Conservation (phyloP, 1,139 yeast genomes). For the Diutina neorugosa region DNA sequence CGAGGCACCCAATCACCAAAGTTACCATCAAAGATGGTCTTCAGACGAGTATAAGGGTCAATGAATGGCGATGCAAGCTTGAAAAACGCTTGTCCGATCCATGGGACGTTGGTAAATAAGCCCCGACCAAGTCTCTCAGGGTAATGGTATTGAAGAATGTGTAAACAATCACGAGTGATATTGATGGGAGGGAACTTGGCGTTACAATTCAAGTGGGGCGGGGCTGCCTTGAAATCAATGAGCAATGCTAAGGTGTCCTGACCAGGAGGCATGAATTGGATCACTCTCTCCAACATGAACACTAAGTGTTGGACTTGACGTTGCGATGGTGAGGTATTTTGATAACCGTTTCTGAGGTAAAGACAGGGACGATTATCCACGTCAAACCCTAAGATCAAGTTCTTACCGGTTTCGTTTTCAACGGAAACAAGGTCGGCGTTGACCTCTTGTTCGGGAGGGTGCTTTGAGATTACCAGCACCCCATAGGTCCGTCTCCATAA, state of each 20-base stretch:
- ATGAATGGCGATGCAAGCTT: slow-evolving; percentile 37
- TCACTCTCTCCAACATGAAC: slow-evolving; percentile 79
- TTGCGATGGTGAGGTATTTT: slow-evolving; percentile 77
- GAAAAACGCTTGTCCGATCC: slow-evolving; percentile 36
- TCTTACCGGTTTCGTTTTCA: slow-evolving; percentile 84
- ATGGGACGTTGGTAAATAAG: slow-evolving; percentile 34
- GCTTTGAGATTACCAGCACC: slow-evolving; percentile 14
- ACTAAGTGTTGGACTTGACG: slow-evolving; percentile 90
- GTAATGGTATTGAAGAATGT: slow-evolving; percentile 11
- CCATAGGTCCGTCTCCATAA: slow-evolving; percentile 41
- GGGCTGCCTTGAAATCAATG: slow-evolving; percentile 59
- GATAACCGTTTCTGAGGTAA: slow-evolving; percentile 83
- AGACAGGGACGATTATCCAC: slow-evolving; percentile 82
- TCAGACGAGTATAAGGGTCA: slow-evolving; percentile 38
- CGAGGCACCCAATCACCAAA: slow-evolving; percentile 33
- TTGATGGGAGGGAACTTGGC: slow-evolving; percentile 2
- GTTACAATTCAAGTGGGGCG: not conserved
- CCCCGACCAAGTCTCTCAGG: slow-evolving; percentile 38
- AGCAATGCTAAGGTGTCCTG: slow-evolving; percentile 84
- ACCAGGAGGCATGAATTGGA: slow-evolving; percentile 91
- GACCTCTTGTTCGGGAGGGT: slow-evolving; percentile 23
- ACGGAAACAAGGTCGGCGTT: slow-evolving; percentile 8
- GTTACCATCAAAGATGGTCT: slow-evolving; percentile 37
- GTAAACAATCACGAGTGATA: slow-evolving; percentile 14
- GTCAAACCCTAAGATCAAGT: slow-evolving; percentile 80